Evolutionary conservation across 345 rosid species (phyloP).

Genomic region (Rhizophora apiculata): DNA sequence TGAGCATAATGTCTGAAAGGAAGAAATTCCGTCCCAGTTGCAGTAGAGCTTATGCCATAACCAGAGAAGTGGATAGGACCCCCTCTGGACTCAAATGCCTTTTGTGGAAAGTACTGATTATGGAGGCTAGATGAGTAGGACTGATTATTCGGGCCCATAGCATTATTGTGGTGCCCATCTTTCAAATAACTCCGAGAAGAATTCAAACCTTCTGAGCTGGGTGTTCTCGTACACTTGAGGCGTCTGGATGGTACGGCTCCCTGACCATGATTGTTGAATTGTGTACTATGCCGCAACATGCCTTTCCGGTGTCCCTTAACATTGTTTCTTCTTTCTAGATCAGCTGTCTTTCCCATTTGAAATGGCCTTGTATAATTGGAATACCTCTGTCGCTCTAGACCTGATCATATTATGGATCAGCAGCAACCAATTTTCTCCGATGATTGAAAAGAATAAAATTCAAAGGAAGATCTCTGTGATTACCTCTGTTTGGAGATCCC

Average conservation of each 20-base stretch:
- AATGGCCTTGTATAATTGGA: constrained; percentile 24
- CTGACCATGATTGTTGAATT: constrained; percentile 19
- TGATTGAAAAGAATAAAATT: background rate
- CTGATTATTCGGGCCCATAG: constrained; percentile 19
- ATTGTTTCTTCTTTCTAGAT: constrained; percentile 23
- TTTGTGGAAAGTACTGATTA: constrained; percentile 14
- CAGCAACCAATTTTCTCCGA: background rate
- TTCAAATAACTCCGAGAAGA: constrained; percentile 26
- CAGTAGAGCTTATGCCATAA: constrained; percentile 27
- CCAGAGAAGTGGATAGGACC: constrained; percentile 13
- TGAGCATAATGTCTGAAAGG: constrained; percentile 19
- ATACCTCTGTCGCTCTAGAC: constrained; percentile 36
- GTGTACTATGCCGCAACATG: constrained; percentile 7
- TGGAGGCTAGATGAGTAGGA: constrained; percentile 18
- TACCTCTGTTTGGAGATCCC: constrained; percentile 31
- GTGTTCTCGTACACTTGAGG: constrained; percentile 13
- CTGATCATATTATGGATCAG: constrained; percentile 27
- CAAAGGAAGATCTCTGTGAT: constrained; percentile 1
- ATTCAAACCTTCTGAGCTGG: constrained; percentile 12
- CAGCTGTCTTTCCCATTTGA: constrained; percentile 25
- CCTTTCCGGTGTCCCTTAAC: constrained; percentile 16
- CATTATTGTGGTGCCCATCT: constrained; percentile 14
- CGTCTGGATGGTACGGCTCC: constrained; percentile 17
- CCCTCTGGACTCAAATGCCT: constrained; percentile 21
- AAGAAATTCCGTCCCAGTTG: constrained; percentile 30